Evolutionary conservation across 345 rosid species (phyloP), one percentile per base, ranked within the genome.

Genomic region (Aquilaria yunnanensis): DNA sequence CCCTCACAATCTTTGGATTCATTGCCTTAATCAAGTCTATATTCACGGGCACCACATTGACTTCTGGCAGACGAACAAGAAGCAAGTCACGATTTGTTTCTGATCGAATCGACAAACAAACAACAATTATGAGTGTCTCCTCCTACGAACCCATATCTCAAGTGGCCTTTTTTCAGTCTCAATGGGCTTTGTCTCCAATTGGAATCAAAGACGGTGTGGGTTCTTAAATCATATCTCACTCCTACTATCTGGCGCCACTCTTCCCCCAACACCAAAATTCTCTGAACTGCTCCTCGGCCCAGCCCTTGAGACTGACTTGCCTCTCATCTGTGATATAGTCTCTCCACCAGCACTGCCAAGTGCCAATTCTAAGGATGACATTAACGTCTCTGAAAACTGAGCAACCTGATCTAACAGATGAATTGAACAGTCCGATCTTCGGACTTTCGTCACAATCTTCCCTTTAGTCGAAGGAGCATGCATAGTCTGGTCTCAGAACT

Each of bases 291-390:
- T 76, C 74, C 80, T 81, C n/a, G 79, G 62, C 32, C 73, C 53
- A 59, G 70, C 84, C 85, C 96, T 92, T 59, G 93, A 79, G 1
- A 83, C 94, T 61, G 98, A 85, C 84, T 97, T 56, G 16, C 97
- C 98, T 49, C 97, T 86, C 71, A 91, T 80, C 71, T 76, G 83
- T 53, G 84, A 60, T 67, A 52, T 67, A 32, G 61, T 61, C 13
- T 10, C 72, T 16, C 71, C 78, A 0, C 64, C 63, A 4, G 61
- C 70, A 16, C 34, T 16, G 23, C 23, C 23, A 16, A 16, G 23
- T 57, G n/a, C 68, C 75, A 46, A 33, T 56, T 32, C 65, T 51
- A 32, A 61, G 23, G 61, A 69, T 61, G 77, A 72, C 76, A 45
- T 75, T 81, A 54, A 66, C 69, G 2, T 61, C 67, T 55, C 77